phyloP scores from a whole-genome alignment of 2,329 filamentous ascomycete species.

The Calycina herbarum region DNA sequence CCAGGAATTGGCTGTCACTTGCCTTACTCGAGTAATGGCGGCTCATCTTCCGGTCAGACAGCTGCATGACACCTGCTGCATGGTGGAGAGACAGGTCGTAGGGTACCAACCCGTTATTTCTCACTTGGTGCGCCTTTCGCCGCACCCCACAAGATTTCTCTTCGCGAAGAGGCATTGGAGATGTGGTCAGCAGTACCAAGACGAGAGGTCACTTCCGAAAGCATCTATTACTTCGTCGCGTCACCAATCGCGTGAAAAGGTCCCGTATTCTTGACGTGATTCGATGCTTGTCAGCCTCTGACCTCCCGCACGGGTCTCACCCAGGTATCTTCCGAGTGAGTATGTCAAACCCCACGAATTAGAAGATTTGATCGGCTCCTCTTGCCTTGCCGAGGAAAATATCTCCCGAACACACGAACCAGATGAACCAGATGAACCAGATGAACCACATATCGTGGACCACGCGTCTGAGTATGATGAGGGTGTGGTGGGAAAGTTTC shows the following conservation, averaged over 20 bases:
- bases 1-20: background rate
- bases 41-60: slow-evolving; percentile 3
- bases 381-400: background rate
- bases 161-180: background rate
- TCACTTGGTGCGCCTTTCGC: background rate
- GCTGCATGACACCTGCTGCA: background rate
- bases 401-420: background rate
- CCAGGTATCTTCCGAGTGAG: background rate
- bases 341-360: background rate
- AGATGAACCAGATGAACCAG: too few relatives aligned
- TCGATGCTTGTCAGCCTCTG: slow-evolving; percentile 1
- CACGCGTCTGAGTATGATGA: background rate
- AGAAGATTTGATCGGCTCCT: background rate
- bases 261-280: background rate
- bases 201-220: background rate
- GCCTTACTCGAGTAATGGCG: background rate
- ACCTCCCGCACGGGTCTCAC: background rate
- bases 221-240: background rate
- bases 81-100: slow-evolving; percentile 1
- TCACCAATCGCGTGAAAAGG: background rate
- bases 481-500: background rate
- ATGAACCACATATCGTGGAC: background rate
- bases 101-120: background rate
- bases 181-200: slow-evolving; percentile 3
- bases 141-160: background rate